Base-by-base conservation (phyloP, 2,329 filamentous ascomycete genomes). In the Cladophialophora psammophila region DNA sequence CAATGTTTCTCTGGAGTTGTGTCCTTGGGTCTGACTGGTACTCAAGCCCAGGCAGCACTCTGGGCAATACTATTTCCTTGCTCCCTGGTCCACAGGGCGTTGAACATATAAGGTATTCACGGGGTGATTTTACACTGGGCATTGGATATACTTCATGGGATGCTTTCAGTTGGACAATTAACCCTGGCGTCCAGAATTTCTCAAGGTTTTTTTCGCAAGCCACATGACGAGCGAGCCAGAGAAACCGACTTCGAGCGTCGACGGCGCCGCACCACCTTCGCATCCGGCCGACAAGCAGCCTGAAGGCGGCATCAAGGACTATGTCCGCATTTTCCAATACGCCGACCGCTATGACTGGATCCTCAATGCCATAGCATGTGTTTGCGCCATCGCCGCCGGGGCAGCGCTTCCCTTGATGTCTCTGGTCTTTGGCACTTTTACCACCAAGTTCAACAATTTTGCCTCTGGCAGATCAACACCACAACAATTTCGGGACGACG, bases 341-440 rank as follows among this genome's bases (percentile, higher is more conserved):
- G 70, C 70, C 54, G 71, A 72, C 64, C 67, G 64, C 53, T 69
- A 66, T 40, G 71, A 72, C 53, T 71, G 65, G 69, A 54, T 50
- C n/a, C 61, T 73, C 34, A 71, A 72, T 54, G 58, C 35, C 13
- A 60, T 67, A 12, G 72, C 71, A n/a, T 36, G 66, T 53, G 35
- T 64, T 38, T 66, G 60, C 36, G 70, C 74, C n/a, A 69, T 75
- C 9, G 73, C 67, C 1, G 74, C 73, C 9, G 75, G 75, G 6
- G 68, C 72, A 6, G 67, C 72, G 3, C 66, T 79, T 61, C 75
- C 78, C 2, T 65, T 80, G 60, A 74, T 81, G 73, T 79, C 78
- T 56, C 69, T 81, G 32, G 74, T 81, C 12, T 77, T 81, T 54
- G 79, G 79, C 69, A 65, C 65, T 56, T 72, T 73, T 55, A 63